Base-by-base conservation (phyloP, 768 basidiomycete genomes). In the Sarcomyxa edulis region DNA sequence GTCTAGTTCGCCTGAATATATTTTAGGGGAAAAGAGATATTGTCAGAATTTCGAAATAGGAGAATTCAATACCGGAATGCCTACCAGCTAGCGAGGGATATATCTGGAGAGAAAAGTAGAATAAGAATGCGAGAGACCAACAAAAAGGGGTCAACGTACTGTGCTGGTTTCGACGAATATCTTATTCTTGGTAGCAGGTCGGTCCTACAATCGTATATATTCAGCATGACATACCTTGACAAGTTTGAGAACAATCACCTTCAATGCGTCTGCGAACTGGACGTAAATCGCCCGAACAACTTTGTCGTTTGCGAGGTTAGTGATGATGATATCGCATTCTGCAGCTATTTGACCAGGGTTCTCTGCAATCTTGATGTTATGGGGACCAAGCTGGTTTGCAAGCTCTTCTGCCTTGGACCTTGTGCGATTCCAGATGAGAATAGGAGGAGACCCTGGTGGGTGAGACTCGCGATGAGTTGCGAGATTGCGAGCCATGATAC, bases 121-220 rank as follows among this genome's bases (percentile, higher is more conserved):
- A 15, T 18, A 26, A 32, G 16, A 4, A n/a, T 30, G 40, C 31
- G 18, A 20, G 27, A 14, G 41, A 20, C 10, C 30, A 21, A 21
- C 15, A 23, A 19, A 19, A 27, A 9, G 21, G 9, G 40, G 38
- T 12, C 2, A 38, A 62, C 78, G 40, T 39, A 88, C 86, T 3
- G 90, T 94, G 60, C 80, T 81, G 9, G 84, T 89, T 48, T 94
- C 90, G 22, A 91, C 81, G 46, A 93, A 90, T 32, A 89, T 84
- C 55, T 81, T 91, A 47, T 66, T 58, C 52, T 62, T 68, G 6
- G 66, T 53, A 1, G 72, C 66, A 21, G 69, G 66, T 15, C 51
- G 48, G 51, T 52, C 65, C 78, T 65, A 51, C 25, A n/a, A n/a
- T n/a, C n/a, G n/a, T n/a, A n/a, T n/a, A n/a, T n/a, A n/a, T n/a